Percentiles rank a stretch among this genome's conserved stretches.
Conservation (phyloP, 345 rosid genomes). For the Aquilaria malaccensis region DNA sequence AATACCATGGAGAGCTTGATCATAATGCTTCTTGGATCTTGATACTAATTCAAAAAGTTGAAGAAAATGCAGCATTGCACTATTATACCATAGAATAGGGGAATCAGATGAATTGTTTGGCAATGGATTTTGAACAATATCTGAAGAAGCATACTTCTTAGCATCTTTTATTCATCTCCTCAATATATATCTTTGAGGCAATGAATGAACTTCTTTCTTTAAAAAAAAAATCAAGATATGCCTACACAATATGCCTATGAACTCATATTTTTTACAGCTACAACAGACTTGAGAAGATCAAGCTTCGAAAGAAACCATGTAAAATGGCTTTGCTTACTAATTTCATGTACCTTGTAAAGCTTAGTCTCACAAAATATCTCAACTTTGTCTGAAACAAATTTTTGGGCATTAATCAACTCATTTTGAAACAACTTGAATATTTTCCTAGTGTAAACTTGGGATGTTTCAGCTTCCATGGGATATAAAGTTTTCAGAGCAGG, state of each 20-base stretch:
- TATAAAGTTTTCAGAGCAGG: not conserved
- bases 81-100: not conserved
- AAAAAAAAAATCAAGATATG: too few species aligned
- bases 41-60: not conserved
- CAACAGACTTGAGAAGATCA: not conserved
- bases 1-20: not conserved
- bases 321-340: not conserved
- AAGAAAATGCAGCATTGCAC: not conserved
- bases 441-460: not conserved
- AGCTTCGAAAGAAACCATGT: not conserved
- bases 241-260: too few species aligned
- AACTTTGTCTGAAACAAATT: not conserved
- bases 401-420: not conserved
- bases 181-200: not conserved
- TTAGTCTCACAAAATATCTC: not conserved
- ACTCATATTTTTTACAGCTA: not conserved
- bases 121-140: not conserved
- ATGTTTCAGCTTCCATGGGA: not conserved
- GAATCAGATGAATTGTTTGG: not conserved
- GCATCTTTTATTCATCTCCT: not conserved
- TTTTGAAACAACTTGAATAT: not conserved
- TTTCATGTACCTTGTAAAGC: not conserved
- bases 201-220: not conserved
- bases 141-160: not conserved
- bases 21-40: not conserved